A percentile compares a stretch with the other conserved stretches of the same genome.
phyloP scores from a whole-genome alignment of 2,329 filamentous ascomycete genomes.

The Talaromyces sp. region DNA sequence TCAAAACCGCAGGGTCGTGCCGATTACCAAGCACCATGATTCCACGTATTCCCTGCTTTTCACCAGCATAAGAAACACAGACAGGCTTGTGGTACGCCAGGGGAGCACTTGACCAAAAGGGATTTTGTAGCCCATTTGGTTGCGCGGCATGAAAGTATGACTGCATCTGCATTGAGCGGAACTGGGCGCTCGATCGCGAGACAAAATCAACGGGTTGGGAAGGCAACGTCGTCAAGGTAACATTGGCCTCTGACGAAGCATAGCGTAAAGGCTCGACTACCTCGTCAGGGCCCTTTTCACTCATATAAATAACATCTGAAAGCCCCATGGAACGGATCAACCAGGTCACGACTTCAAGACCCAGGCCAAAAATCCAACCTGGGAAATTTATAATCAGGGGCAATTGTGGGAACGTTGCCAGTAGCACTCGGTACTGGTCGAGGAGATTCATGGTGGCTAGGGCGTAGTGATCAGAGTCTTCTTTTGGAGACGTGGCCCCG shows the following conservation, averaged over 20 bases:
- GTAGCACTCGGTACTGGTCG: constrained; percentile 41
- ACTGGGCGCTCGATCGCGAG: constrained; percentile 46
- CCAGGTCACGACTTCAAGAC: constrained; percentile 45
- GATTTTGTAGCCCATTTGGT: constrained; percentile 21
- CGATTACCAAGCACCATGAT: constrained; percentile 51
- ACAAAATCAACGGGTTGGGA: constrained; percentile 42
- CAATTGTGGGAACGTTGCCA: constrained; percentile 36
- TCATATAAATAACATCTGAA: constrained; percentile 52
- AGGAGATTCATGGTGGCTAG: constrained; percentile 51
- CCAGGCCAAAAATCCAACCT: constrained; percentile 52
- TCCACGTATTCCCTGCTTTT: constrained; percentile 43
- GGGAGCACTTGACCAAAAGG: constrained; percentile 43
- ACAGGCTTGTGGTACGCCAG: constrained; percentile 45
- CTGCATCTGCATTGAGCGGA: constrained; percentile 56
- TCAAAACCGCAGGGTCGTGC: constrained; percentile 43
- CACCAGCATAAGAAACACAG: constrained; percentile 46
- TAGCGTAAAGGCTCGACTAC: constrained; percentile 39
- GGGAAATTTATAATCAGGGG: constrained; percentile 56
- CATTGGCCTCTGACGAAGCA: constrained; percentile 31
- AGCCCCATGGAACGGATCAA: constrained; percentile 44
- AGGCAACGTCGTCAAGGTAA: constrained; percentile 42
- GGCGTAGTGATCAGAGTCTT: constrained; percentile 55
- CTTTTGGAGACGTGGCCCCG: constrained; percentile 50
- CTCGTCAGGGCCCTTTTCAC: constrained; percentile 43
- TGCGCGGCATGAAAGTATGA: constrained; percentile 55